phyloP scores from a whole-genome alignment of 176 grass and related monocot species.

The Poa pratensis region DNA sequence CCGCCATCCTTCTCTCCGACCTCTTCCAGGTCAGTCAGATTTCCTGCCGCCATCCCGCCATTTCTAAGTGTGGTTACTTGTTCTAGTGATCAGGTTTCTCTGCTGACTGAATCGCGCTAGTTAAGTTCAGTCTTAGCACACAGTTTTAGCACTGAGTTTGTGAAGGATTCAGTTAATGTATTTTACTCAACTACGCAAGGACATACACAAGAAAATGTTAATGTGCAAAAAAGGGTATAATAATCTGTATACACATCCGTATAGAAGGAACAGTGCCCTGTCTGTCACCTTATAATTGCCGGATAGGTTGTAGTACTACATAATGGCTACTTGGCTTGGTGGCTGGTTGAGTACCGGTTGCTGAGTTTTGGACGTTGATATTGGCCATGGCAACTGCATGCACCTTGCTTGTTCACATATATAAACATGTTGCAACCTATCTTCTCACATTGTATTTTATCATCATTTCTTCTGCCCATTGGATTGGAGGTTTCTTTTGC shows the following conservation, averaged over 20 bases:
- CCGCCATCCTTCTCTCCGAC: constrained; percentile 89
- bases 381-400: neutral
- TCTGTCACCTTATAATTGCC: neutral
- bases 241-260: too few species aligned
- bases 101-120: neutral
- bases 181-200: neutral
- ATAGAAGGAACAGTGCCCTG: neutral
- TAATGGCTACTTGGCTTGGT: neutral
- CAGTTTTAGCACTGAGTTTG: neutral
- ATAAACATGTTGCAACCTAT: neutral
- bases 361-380: neutral
- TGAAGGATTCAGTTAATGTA: neutral
- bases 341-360: neutral
- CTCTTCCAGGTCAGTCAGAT: constrained; percentile 73
- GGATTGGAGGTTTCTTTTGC: neutral
- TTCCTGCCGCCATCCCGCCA: neutral
- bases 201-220: neutral
- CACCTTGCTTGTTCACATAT: neutral
- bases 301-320: neutral
- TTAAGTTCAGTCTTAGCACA: neutral
- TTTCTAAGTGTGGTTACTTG: neutral
- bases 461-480: neutral
- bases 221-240: too few species aligned
- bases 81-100: neutral
- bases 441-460: neutral